Evolutionary conservation across 805 yeast species (phyloP).

Genomic region (Metschnikowia santaceciliae): DNA sequence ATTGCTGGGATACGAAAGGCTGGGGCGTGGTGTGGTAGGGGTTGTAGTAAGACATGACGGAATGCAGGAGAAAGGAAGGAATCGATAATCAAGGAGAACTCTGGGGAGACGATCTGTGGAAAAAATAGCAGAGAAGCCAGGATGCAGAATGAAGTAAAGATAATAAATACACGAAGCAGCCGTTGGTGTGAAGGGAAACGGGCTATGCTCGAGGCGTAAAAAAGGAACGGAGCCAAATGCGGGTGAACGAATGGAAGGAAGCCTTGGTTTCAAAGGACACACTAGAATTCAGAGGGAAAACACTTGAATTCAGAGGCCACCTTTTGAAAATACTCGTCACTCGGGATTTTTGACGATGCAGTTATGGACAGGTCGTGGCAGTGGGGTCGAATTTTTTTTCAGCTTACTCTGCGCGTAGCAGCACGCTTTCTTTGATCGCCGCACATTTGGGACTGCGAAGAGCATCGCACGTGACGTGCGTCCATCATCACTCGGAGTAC

Average conservation of each 20-base stretch:
- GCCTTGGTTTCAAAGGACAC: not conserved
- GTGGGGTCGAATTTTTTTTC: conserved; percentile 6
- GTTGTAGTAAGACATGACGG: conserved; percentile 39
- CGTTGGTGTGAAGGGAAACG: not conserved
- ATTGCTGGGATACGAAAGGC: conserved; percentile 15
- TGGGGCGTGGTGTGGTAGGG: conserved; percentile 38
- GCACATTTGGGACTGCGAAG: conserved; percentile 4
- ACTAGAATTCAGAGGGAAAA: no score
- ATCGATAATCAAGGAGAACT: not conserved
- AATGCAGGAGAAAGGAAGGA: conserved; percentile 5
- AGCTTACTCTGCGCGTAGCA: conserved; percentile 4
- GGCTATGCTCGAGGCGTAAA: not conserved
- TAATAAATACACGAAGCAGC: not conserved
- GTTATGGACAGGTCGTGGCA: not conserved
- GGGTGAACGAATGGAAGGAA: not conserved
- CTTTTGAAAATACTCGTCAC: not conserved
- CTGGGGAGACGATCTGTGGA: not conserved
- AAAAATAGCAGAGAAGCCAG: not conserved
- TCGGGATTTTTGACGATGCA: not conserved
- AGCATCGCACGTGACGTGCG: conserved; percentile 3
- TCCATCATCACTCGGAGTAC: conserved; percentile 9
- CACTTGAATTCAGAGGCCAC: no score
- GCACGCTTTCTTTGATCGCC: conserved; percentile 3
- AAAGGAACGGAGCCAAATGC: not conserved
- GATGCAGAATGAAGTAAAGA: conserved; percentile 10